Evolutionary conservation across 1,139 yeast genomes (phyloP).

Genomic region (Arxiozyma telluris): DNA sequence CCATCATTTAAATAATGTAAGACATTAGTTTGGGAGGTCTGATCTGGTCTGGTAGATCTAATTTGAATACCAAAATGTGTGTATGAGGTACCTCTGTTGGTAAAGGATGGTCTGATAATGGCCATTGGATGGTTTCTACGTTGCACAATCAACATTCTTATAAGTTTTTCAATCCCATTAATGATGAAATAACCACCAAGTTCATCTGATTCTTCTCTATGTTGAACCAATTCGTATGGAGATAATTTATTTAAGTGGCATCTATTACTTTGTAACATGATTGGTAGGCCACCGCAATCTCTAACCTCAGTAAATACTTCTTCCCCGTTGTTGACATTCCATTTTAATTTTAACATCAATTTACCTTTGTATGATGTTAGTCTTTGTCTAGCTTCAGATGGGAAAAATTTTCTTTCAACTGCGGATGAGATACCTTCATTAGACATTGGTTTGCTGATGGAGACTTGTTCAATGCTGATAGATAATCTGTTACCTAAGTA

Average conservation of each 20-base stretch:
- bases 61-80: slow-evolving; percentile 89
- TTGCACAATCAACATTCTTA: slow-evolving; percentile 96
- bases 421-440: slow-evolving; percentile 62
- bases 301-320: slow-evolving; percentile 65
- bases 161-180: slow-evolving; percentile 91
- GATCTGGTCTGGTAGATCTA: slow-evolving; percentile 91
- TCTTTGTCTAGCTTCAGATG: slow-evolving; percentile 87
- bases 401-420: slow-evolving; percentile 71
- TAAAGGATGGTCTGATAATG: slow-evolving; percentile 86
- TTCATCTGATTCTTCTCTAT: slow-evolving; percentile 89
- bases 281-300: slow-evolving; percentile 87
- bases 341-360: slow-evolving; percentile 65
- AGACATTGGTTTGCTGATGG: slow-evolving; percentile 71
- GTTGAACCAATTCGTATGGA: slow-evolving; percentile 69
- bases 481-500: slow-evolving; percentile 75
- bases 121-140: slow-evolving; percentile 98
- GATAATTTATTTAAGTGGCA: slow-evolving; percentile 81
- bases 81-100: slow-evolving; percentile 87
- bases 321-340: slow-evolving; percentile 83
- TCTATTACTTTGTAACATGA: slow-evolving; percentile 82
- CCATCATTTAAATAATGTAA: slow-evolving; percentile 93
- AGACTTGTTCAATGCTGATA: slow-evolving; percentile 78
- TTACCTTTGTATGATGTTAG: slow-evolving; percentile 67
- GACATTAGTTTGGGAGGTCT: slow-evolving; percentile 93
- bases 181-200: slow-evolving; percentile 94